These are phyloP conservation scores for Madurella fahalii DNA, from an alignment of 2,329 filamentous ascomycete species.

Conservation along the genomic window DNA sequence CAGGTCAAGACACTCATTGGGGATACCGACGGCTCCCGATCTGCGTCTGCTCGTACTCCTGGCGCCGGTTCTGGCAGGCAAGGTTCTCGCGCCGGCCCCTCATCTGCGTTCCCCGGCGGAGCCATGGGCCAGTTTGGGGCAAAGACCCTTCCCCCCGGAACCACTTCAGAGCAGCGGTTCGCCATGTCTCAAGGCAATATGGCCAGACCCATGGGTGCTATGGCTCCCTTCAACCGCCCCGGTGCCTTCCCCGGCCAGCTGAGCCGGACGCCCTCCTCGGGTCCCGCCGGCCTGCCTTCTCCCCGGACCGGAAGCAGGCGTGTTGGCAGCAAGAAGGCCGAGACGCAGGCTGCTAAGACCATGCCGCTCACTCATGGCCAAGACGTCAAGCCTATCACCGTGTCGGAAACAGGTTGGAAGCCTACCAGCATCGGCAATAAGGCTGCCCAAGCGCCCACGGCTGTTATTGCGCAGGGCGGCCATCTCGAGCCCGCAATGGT, in stretches of 20 bases:
- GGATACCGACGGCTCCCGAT: conserved; percentile 62
- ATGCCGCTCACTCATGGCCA: conserved; percentile 87
- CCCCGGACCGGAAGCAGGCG: conserved; percentile 64
- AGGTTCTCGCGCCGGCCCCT: conserved; percentile 49
- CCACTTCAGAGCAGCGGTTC: conserved; percentile 75
- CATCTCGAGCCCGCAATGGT: conserved; percentile 87
- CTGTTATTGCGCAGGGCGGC: conserved; percentile 43
- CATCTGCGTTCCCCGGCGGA: conserved; percentile 41
- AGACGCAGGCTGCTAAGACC: conserved; percentile 70
- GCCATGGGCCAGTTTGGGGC: conserved; percentile 68
- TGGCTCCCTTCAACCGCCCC: conserved; percentile 54
- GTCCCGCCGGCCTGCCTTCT: conserved; percentile 60
- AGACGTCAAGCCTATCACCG: conserved; percentile 74
- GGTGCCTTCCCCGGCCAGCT: conserved; percentile 64
- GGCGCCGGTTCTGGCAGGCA: conserved; percentile 45
- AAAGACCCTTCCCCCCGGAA: conserved; percentile 66
- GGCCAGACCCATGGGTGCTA: conserved; percentile 52
- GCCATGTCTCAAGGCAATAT: conserved; percentile 54
- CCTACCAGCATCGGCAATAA: conserved; percentile 63
- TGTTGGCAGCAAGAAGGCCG: conserved; percentile 57
- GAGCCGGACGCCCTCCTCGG: conserved; percentile 60
- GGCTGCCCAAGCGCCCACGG: conserved; percentile 34
- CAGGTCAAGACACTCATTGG: conserved; percentile 86
- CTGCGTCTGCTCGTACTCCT: conserved; percentile 59
- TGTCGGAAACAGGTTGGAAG: conserved; percentile 82